Conservation (phyloP, 169 alveolate species). For the Hammondia hammondi region DNA sequence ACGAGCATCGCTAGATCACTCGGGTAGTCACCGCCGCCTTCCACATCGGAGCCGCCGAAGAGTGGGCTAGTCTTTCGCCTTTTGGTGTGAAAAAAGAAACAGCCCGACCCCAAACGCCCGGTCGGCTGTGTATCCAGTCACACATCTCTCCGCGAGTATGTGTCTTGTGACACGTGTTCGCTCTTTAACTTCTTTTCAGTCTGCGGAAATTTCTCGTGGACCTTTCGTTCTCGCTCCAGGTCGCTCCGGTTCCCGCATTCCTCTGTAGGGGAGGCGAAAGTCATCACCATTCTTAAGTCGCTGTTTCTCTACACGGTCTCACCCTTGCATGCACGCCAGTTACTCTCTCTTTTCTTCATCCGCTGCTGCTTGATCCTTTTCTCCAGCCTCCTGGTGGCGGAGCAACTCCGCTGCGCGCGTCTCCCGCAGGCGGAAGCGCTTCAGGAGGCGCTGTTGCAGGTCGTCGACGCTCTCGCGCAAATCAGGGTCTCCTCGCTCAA, state of each 20-base stretch:
- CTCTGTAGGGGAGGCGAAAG: too few relatives aligned
- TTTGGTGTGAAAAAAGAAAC: too few relatives aligned
- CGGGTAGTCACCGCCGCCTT: too few relatives aligned
- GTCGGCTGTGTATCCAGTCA: too few relatives aligned
- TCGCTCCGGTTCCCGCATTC: not conserved
- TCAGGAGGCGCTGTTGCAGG: not conserved
- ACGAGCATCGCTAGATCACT: too few relatives aligned
- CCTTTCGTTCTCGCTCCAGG: not conserved
- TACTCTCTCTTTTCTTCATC: not conserved
- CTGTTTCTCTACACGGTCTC: not conserved
- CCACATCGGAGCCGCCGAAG: too few relatives aligned
- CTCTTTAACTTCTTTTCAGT: not conserved
- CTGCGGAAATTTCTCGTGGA: not conserved
- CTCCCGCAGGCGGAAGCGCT: constrained; percentile 31
- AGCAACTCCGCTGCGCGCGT: constrained; percentile 19
- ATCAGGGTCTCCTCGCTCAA: not conserved
- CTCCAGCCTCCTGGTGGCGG: not conserved
- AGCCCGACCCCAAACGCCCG: too few relatives aligned
- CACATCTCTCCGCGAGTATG: too few relatives aligned
- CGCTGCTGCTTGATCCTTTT: not conserved
- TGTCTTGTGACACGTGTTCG: too few relatives aligned
- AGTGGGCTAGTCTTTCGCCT: too few relatives aligned
- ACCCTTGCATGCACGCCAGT: too few relatives aligned
- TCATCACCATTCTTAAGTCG: too few relatives aligned
- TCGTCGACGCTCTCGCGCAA: constrained; percentile 28